Evolutionary conservation across 1,284 basidiomycete species (phyloP).

Genomic region (Fomitopsis palustris): DNA sequence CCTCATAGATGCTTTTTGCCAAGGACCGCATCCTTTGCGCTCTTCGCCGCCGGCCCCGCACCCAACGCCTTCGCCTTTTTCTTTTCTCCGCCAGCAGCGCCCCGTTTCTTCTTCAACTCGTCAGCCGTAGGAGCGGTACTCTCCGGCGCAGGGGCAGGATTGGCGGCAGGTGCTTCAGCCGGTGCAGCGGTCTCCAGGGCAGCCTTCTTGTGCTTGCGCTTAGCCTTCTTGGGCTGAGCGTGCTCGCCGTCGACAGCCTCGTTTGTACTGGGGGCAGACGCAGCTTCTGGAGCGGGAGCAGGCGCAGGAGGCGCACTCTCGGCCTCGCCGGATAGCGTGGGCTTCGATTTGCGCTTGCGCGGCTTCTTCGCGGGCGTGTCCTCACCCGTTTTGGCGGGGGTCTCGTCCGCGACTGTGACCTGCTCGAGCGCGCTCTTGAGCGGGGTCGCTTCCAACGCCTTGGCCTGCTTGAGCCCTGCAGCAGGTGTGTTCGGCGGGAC

Average conservation of each 20-base stretch:
- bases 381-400: conserved; percentile 16
- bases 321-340: not conserved
- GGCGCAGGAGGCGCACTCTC: not conserved
- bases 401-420: conserved; percentile 13
- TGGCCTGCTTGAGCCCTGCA: conserved; percentile 23
- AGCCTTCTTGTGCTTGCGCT: not conserved
- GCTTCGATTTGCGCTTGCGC: conserved; percentile 19
- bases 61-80: conserved; percentile 57
- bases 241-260: not conserved
- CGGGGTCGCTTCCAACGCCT: conserved; percentile 19
- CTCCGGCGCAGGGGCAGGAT: not conserved
- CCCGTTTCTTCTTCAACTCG: conserved; percentile 48
- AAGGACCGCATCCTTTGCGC: conserved; percentile 50
- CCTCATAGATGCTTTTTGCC: conserved; percentile 34
- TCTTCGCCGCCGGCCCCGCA: conserved; percentile 38
- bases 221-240: not conserved
- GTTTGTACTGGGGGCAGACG: too few relatives aligned
- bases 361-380: conserved; percentile 16
- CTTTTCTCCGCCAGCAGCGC: conserved; percentile 42
- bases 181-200: not conserved
- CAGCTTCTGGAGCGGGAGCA: not conserved
- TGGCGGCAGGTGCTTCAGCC: not conserved
- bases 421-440: conserved; percentile 22
- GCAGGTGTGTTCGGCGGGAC: conserved; percentile 25
- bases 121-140: conserved; percentile 7